phyloP scores from a whole-genome alignment of 805 yeast species.

The Jamesozyma piceae region DNA sequence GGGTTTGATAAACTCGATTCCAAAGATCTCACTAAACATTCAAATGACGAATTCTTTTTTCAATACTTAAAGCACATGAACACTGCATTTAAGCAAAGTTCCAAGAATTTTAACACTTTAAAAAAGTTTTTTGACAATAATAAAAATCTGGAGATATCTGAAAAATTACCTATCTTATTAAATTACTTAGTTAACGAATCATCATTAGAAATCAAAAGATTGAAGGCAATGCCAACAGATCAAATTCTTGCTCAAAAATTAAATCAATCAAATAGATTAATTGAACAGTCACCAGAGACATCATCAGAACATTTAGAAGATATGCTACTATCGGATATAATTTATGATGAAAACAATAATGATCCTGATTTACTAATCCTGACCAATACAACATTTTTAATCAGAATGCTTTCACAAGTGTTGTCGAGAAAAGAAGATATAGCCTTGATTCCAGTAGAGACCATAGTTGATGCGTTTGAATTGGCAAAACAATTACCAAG shows the following conservation, averaged over 20 bases:
- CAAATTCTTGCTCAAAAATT: slow-evolving; percentile 5
- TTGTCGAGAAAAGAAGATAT: too few relatives aligned
- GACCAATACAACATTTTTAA: slow-evolving; percentile 14
- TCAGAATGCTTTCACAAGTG: slow-evolving; percentile 15
- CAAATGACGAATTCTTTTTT: slow-evolving; percentile 6
- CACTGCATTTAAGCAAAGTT: slow-evolving; percentile 19
- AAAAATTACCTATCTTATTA: slow-evolving; percentile 11
- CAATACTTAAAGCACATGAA: slow-evolving; percentile 19
- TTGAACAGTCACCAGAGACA: not conserved
- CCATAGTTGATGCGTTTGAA: slow-evolving; percentile 32
- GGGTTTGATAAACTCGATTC: slow-evolving; percentile 1
- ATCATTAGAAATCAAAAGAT: slow-evolving; percentile 17
- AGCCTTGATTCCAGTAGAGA: slow-evolving; percentile 24
- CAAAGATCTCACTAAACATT: not conserved
- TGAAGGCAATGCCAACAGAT: slow-evolving; percentile 10
- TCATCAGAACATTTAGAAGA: not conserved
- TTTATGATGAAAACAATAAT: not conserved
- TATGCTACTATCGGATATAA: not conserved
- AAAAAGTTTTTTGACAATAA: slow-evolving; percentile 6
- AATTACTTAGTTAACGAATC: slow-evolving; percentile 19
- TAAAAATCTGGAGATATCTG: not conserved
- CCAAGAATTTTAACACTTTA: slow-evolving; percentile 15
- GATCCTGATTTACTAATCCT: slow-evolving; percentile 2
- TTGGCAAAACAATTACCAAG: slow-evolving; percentile 33
- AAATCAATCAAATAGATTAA: not conserved